Percentiles rank a stretch among this genome's conserved stretches.
These are phyloP conservation scores for Sporormia fimetaria DNA, from an alignment of 495 filamentous ascomycete species.

Conservation along the genomic window DNA sequence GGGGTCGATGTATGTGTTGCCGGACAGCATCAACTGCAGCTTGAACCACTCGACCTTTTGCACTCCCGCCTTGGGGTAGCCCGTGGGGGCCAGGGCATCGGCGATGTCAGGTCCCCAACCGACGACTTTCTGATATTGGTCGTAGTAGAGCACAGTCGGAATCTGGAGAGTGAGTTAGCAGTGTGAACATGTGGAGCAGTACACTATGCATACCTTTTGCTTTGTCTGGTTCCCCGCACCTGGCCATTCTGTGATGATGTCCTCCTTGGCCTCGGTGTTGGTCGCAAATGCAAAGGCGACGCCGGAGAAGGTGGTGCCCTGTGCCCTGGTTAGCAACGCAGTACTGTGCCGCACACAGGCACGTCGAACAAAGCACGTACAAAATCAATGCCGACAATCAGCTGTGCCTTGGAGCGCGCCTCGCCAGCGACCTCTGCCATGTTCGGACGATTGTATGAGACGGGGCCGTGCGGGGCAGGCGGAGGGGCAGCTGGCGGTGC, in stretches of 20 bases:
- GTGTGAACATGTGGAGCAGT: background rate
- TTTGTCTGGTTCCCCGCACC: conserved; percentile 65
- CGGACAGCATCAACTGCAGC: conserved; percentile 64
- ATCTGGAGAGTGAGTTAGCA: conserved; percentile 39
- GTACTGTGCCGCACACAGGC: conserved; percentile 7
- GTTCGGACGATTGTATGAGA: conserved; percentile 27
- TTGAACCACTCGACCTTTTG: conserved; percentile 77
- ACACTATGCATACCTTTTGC: conserved; percentile 47
- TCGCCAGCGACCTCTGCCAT: conserved; percentile 79
- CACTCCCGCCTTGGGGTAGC: conserved; percentile 63
- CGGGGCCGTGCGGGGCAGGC: conserved; percentile 9
- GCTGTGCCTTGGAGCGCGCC: conserved; percentile 66
- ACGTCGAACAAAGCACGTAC: conserved; percentile 39
- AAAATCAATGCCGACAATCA: conserved; percentile 75
- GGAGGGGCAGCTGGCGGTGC: conserved; percentile 21
- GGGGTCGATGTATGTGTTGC: conserved; percentile 68
- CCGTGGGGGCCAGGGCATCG: conserved; percentile 60
- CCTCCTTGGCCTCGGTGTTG: conserved; percentile 65
- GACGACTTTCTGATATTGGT: conserved; percentile 66
- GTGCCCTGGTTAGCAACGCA: conserved; percentile 5
- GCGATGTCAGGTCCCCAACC: conserved; percentile 69
- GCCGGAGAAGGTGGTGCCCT: conserved; percentile 68
- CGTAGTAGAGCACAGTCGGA: conserved; percentile 64
- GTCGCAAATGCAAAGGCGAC: conserved; percentile 67
- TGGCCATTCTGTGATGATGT: conserved; percentile 70